Evolutionary conservation across 2,329 filamentous ascomycete genomes (phyloP).

Genomic region (Xylariales sp.): DNA sequence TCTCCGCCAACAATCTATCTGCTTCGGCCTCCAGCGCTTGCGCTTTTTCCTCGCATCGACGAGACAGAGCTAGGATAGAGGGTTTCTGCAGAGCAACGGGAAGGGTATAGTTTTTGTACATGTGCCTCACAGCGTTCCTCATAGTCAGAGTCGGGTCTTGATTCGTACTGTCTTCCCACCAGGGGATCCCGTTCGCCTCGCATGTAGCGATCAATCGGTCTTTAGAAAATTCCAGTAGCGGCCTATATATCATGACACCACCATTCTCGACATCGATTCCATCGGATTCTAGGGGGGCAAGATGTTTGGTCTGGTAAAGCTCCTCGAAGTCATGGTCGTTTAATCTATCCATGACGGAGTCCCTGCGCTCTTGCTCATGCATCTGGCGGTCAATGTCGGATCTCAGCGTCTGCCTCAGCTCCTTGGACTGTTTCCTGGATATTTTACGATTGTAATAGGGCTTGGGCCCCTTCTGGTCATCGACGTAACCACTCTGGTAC

Average conservation of each 20-base stretch:
- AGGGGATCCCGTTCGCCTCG: constrained; percentile 71
- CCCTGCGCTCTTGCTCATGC: constrained; percentile 39
- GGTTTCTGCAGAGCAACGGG: constrained; percentile 76
- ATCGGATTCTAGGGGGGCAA: constrained; percentile 28
- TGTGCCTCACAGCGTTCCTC: constrained; percentile 82
- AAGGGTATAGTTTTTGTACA: constrained; percentile 68
- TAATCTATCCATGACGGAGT: constrained; percentile 23
- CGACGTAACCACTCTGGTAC: constrained; percentile 70
- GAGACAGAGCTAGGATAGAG: constrained; percentile 71
- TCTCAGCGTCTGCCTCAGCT: constrained; percentile 45
- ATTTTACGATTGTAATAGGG: constrained; percentile 56
- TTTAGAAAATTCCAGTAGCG: constrained; percentile 78
- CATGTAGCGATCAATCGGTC: constrained; percentile 80
- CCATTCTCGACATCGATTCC: constrained; percentile 66
- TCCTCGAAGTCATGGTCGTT: constrained; percentile 43
- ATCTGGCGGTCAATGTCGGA: constrained; percentile 37
- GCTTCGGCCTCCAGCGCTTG: constrained; percentile 63
- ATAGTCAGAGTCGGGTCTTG: constrained; percentile 78
- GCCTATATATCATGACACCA: constrained; percentile 75
- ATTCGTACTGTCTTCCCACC: constrained; percentile 91
- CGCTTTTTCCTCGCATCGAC: constrained; percentile 60
- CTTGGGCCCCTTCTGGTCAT: constrained; percentile 55
- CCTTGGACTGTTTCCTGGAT: constrained; percentile 38
- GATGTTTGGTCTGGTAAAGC: constrained; percentile 29
- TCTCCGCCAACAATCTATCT: constrained; percentile 62